Evolutionary conservation across 176 grass and related monocot genomes (phyloP), one percentile per base, ranked within the genome.

Genomic region (Calamus simplicifolius): DNA sequence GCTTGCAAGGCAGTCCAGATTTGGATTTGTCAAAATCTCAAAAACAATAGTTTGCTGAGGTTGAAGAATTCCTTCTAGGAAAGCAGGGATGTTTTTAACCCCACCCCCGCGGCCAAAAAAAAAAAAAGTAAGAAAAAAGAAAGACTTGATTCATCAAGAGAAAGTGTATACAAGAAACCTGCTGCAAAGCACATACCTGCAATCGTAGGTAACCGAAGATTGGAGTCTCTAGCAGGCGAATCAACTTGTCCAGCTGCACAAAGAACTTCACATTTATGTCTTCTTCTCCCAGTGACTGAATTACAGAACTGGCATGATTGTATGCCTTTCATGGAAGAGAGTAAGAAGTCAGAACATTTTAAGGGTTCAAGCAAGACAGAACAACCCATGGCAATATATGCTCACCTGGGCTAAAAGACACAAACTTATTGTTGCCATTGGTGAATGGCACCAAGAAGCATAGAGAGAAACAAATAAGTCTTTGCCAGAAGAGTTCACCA

Each of bases 161-260:
- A 7, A 27, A 6, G 12, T 2, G 8, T 43, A 43, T 43, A 10
- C 10, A 43, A 43, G 3, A 43, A 43, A 43, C 8, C 35, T 10
- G 12, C 12, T 43, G 2, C 35, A 43, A 12, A 3, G 35, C 3
- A 43, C 35, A 43, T 82, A 89, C 94, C 94, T 98, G 94, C 63
- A 98, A 81, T 79, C 94, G 88, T 38, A 98, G 26, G 76, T 93
- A 98, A 92, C 88, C 79, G 68, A 98, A 98, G 55, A 98, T 89
- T 49, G 94, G 94, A 76, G 94, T 98, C 66, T 98, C 94, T 48
- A 98, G 75, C 23, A 98, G 68, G 49, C 85, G 88, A 59, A 81
- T 89, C 64, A 98, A 80, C 71, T 98, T 98, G 75, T 98, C 94
- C 27, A 98, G 61, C 23, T 93, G 94, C 57, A 98, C 88, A 59